Conservation (phyloP, 139 green algal genomes). For the Picochlorum costavermella region DNA sequence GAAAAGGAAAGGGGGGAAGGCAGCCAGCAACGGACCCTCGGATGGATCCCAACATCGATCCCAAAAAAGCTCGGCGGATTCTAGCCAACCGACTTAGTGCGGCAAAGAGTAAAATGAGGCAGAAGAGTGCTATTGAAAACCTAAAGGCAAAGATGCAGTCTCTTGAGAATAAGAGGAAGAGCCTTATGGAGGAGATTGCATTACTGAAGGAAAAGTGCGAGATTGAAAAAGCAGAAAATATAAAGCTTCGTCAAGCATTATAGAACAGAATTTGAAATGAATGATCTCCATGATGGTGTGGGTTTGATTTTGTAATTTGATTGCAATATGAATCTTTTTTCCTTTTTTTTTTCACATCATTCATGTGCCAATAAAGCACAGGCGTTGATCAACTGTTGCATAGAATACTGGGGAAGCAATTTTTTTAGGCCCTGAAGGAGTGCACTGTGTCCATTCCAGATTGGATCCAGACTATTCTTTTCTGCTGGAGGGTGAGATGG, state of each 20-base stretch:
- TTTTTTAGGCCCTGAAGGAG: too few species aligned
- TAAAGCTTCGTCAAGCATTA: neutral
- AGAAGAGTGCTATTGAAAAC: slow-evolving; percentile 36
- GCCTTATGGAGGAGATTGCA: slow-evolving; percentile 8
- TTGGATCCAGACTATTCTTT: too few species aligned
- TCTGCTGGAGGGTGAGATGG: too few species aligned
- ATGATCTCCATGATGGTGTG: slow-evolving; percentile 26
- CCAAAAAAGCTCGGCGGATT: slow-evolving; percentile 63
- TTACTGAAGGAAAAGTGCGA: neutral
- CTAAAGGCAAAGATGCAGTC: slow-evolving; percentile 8
- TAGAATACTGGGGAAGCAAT: too few species aligned
- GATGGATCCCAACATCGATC: slow-evolving; percentile 68
- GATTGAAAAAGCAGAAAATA: slow-evolving; percentile 1
- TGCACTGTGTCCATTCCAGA: too few species aligned
- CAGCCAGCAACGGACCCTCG: slow-evolving; percentile 61
- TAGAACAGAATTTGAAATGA: slow-evolving; percentile 10
- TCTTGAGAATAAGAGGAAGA: slow-evolving; percentile 3
- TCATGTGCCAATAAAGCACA: too few species aligned
- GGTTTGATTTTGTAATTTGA: neutral
- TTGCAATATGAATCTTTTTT: neutral
- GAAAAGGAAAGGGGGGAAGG: slow-evolving; percentile 64
- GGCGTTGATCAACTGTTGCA: too few species aligned
- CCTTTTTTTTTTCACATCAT: too few species aligned
- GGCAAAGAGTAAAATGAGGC: slow-evolving; percentile 69
- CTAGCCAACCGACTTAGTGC: slow-evolving; percentile 63